phyloP scores from a whole-genome alignment of 139 green algal genomes.

The Micractinium sp. region DNA sequence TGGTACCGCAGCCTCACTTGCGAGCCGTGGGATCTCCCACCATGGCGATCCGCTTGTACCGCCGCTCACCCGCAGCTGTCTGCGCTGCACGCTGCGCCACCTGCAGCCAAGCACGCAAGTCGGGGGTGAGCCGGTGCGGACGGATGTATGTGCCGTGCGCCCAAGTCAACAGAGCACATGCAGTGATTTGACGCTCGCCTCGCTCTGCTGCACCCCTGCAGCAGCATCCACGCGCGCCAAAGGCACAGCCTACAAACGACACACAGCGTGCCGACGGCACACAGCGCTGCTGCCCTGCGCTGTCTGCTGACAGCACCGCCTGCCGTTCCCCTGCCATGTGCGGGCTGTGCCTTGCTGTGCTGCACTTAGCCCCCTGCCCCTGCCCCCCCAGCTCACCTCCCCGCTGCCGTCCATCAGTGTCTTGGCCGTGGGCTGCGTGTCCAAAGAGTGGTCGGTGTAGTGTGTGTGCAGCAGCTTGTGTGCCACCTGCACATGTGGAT shows the following conservation, averaged over 20 bases:
- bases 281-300: too few species aligned
- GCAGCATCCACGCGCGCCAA: too few species aligned
- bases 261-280: too few species aligned
- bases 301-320: not conserved
- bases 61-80: not conserved
- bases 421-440: slow-evolving; percentile 7
- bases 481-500: slow-evolving; percentile 32
- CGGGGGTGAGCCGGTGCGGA: too few species aligned
- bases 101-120: not conserved
- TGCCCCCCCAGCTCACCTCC: not conserved
- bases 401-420: not conserved
- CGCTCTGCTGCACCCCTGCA: too few species aligned
- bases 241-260: not conserved
- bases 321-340: too few species aligned
- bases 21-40: not conserved
- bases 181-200: too few species aligned
- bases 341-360: too few species aligned
- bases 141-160: too few species aligned
- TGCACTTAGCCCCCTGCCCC: too few species aligned
- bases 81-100: not conserved
- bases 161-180: too few species aligned
- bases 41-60: slow-evolving; percentile 10
- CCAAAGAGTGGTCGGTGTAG: slow-evolving; percentile 51
- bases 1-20: not conserved
- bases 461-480: slow-evolving; percentile 74